phyloP scores from a whole-genome alignment of 192 early-diverging fungal species.

The Coemansia sp. region DNA sequence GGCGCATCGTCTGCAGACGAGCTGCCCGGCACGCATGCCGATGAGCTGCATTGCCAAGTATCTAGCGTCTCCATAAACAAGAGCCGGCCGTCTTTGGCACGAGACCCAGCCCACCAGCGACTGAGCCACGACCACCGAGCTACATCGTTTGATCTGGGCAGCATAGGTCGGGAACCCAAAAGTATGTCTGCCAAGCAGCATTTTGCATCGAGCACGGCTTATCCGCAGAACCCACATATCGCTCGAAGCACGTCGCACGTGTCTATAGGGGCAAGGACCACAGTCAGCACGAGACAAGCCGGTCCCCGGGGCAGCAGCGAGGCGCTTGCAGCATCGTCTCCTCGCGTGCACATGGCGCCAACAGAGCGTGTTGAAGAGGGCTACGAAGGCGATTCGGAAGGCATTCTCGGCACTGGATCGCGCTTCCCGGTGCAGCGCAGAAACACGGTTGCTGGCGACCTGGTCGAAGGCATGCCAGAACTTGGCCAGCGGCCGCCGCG shows the following conservation, averaged over 20 bases:
- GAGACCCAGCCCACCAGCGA: constrained; percentile 9
- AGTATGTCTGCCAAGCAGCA: neutral
- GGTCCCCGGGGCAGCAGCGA: constrained; percentile 30
- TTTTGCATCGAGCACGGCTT: neutral
- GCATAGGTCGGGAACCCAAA: constrained; percentile 16
- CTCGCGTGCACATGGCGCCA: constrained; percentile 3
- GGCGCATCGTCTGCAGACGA: constrained; percentile 34
- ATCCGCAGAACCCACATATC: neutral
- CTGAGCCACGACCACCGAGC: constrained; percentile 39
- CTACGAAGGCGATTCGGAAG: constrained; percentile 54
- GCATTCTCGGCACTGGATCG: constrained; percentile 13
- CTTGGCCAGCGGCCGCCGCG: constrained; percentile 13
- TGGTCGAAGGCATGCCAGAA: constrained; percentile 16
- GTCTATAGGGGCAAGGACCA: neutral
- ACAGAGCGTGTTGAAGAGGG: constrained; percentile 30
- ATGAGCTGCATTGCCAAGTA: neutral
- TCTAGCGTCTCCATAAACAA: neutral
- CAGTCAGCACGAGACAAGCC: neutral
- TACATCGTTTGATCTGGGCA: constrained; percentile 49
- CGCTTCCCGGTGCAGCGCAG: constrained; percentile 41
- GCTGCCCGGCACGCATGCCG: constrained; percentile 4
- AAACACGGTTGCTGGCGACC: constrained; percentile 55
- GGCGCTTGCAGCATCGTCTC: constrained; percentile 13
- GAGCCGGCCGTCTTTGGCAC: neutral
- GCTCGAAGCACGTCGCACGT: neutral